These are phyloP conservation scores for Lichtheimia ornata DNA, from an alignment of 371 early-diverging fungal species.

Conservation along the genomic window DNA sequence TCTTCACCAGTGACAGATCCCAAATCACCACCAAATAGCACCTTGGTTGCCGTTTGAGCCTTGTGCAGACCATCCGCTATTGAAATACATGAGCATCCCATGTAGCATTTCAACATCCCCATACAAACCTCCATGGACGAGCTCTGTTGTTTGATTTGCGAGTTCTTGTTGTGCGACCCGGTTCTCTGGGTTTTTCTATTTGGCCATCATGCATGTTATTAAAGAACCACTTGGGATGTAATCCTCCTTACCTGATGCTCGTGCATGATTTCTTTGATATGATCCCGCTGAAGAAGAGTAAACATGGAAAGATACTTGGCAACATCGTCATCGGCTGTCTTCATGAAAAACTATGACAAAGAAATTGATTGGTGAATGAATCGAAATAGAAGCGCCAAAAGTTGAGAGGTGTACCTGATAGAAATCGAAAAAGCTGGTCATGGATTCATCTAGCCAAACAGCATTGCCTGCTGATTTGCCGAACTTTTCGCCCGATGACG, in stretches of 20 bases:
- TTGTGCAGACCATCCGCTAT: slow-evolving; percentile 57
- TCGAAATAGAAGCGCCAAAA: too few species aligned
- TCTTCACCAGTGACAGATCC: slow-evolving; percentile 51
- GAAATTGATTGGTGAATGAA: neutral
- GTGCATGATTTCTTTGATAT: slow-evolving; percentile 62
- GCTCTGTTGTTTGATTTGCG: slow-evolving; percentile 84
- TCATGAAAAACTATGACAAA: slow-evolving; percentile 71
- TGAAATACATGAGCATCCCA: neutral
- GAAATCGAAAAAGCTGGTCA: slow-evolving; percentile 85
- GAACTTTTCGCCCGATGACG: slow-evolving; percentile 90
- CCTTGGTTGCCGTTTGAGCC: slow-evolving; percentile 69
- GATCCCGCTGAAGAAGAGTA: slow-evolving; percentile 69
- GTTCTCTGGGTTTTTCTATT: slow-evolving; percentile 59
- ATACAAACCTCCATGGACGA: slow-evolving; percentile 82
- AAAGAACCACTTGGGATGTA: too few species aligned
- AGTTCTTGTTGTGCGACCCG: slow-evolving; percentile 76
- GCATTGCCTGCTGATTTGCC: slow-evolving; percentile 97
- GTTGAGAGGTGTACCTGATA: slow-evolving; percentile 70
- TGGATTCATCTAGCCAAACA: slow-evolving; percentile 84
- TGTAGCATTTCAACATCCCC: neutral
- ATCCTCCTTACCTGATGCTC: slow-evolving; percentile 56
- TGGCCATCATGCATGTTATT: too few species aligned
- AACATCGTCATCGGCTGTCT: slow-evolving; percentile 81
- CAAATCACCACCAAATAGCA: slow-evolving; percentile 67
- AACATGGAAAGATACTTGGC: slow-evolving; percentile 75